Percentiles rank a stretch among this genome's conserved stretches.
phyloP scores from a whole-genome alignment of 23 red algal genomes.

The Gracilaria vermiculophylla region DNA sequence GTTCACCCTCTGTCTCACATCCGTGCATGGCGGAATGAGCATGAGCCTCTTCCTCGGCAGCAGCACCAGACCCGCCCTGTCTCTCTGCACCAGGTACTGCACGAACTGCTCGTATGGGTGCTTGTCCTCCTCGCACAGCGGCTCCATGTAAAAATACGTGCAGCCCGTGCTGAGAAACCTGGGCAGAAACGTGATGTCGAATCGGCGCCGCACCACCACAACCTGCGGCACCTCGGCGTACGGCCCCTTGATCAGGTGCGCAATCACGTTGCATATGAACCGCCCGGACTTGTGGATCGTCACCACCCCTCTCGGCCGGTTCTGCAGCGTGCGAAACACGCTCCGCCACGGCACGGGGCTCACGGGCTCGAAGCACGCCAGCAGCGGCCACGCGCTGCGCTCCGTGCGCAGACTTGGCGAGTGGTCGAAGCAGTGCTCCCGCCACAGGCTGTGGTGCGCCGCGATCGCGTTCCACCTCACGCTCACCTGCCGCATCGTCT shows the following conservation, averaged over 20 bases:
- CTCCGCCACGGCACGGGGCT: background rate
- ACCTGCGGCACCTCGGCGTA: background rate
- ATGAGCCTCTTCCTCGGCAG: background rate
- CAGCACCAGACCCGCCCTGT: background rate
- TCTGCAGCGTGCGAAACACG: conserved; percentile 3
- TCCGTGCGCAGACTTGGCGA: conserved; percentile 7
- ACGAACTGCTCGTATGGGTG: background rate
- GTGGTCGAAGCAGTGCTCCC: background rate
- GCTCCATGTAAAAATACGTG: conserved; percentile 29
- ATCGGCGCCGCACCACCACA: background rate
- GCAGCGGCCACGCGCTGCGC: background rate
- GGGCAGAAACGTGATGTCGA: background rate
- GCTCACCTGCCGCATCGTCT: background rate
- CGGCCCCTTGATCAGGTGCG: background rate
- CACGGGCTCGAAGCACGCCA: conserved; percentile 7
- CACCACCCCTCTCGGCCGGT: background rate
- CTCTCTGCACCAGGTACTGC: background rate
- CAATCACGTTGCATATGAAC: background rate
- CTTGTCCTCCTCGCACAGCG: background rate
- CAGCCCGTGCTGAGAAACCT: background rate
- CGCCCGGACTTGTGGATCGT: background rate
- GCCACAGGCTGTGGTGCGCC: background rate
- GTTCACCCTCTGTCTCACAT: background rate
- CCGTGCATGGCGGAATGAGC: background rate
- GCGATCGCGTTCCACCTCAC: background rate